These are phyloP conservation scores for Lolium rigidum DNA, from an alignment of 176 grass and related monocot genomes.

Conservation along the genomic window DNA sequence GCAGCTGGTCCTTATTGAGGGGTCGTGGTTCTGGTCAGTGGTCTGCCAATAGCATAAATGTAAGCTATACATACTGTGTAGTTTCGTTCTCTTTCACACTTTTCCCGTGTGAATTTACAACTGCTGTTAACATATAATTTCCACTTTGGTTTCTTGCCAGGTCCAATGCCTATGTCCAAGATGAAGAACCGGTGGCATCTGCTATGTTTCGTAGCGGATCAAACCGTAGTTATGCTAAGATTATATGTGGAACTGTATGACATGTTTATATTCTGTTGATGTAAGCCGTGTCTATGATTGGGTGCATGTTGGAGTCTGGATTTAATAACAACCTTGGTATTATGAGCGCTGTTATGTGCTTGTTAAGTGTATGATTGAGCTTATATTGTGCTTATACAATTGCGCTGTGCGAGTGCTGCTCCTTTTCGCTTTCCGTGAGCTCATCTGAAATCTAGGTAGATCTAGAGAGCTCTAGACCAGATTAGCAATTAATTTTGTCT, in stretches of 20 bases:
- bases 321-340: constrained; percentile 50
- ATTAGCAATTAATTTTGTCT: constrained; percentile 44
- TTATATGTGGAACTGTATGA: constrained; percentile 32
- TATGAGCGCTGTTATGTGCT: constrained; percentile 37
- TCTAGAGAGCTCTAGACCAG: constrained; percentile 43
- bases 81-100: neutral
- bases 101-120: neutral
- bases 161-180: constrained; percentile 22
- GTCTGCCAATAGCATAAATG: constrained; percentile 28
- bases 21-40: too few species aligned
- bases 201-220: constrained; percentile 13
- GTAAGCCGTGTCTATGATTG: constrained; percentile 40
- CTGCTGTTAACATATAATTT: neutral
- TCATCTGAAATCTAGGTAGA: constrained; percentile 37
- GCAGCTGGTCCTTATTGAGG: constrained; percentile 59
- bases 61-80: constrained; percentile 13
- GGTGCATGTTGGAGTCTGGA: constrained; percentile 38
- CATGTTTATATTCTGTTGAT: constrained; percentile 39
- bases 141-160: constrained; percentile 26
- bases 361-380: constrained; percentile 36
- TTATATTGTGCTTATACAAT: constrained; percentile 27
- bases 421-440: constrained; percentile 32
- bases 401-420: neutral
- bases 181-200: constrained; percentile 36
- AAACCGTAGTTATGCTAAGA: constrained; percentile 21